These are phyloP conservation scores for Mortierella sp. DNA, from an alignment of 371 early-diverging fungal genomes.

Conservation along the genomic window DNA sequence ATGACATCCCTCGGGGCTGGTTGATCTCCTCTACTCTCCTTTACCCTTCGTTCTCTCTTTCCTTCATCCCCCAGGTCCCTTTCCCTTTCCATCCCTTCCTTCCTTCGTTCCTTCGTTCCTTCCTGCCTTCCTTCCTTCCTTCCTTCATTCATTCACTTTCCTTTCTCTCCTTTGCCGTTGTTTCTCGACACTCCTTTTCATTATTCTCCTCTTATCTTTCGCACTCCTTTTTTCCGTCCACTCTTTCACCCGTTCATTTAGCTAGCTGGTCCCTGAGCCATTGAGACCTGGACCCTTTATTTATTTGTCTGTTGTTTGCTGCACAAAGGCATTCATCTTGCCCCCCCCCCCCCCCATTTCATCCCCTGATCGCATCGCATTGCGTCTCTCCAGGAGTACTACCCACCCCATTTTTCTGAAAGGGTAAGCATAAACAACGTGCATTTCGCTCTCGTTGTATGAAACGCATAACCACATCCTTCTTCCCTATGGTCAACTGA, in stretches of 20 bases:
- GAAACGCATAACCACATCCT: slow-evolving; percentile 6
- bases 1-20: background rate
- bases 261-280: background rate
- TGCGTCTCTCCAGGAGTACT: background rate
- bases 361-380: background rate
- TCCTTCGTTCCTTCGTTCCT: background rate
- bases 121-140: background rate
- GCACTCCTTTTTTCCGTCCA: background rate
- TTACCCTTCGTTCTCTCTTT: background rate
- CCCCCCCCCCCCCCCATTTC: too few relatives aligned
- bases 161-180: background rate
- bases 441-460: background rate
- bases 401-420: background rate
- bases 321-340: background rate
- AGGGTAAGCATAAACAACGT: background rate
- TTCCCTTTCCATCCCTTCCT: background rate
- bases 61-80: background rate
- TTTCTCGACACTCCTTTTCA: background rate
- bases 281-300: slow-evolving; percentile 1
- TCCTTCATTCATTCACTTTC: background rate
- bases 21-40: background rate
- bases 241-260: background rate
- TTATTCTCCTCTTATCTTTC: background rate
- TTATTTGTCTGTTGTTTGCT: background rate
- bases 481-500: background rate